Conservation (phyloP, 768 basidiomycete genomes). For the Phlebiopsis gigantea region DNA sequence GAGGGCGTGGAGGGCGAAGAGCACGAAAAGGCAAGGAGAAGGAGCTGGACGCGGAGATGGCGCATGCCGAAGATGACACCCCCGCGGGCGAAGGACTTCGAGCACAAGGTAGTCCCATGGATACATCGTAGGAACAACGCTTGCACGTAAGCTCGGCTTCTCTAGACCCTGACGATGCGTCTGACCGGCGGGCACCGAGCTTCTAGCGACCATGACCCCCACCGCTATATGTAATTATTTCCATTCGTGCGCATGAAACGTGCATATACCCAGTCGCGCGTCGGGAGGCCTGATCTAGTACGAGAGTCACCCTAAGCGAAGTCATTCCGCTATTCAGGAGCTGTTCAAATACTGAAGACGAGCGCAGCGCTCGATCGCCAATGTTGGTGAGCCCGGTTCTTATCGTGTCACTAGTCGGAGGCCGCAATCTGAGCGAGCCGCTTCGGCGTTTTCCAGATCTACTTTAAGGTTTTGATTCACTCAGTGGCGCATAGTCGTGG, state of each 20-base stretch:
- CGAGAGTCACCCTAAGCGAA: background rate
- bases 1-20: slow-evolving; percentile 4
- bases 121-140: background rate
- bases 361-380: too few species aligned
- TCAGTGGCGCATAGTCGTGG: background rate
- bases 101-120: background rate
- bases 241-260: background rate
- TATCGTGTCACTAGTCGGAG: too few species aligned
- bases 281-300: background rate
- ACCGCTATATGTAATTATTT: background rate
- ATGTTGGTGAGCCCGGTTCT: too few species aligned
- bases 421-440: background rate
- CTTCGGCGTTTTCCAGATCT: background rate
- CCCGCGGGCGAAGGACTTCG: background rate
- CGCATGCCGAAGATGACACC: too few species aligned
- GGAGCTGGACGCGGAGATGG: slow-evolving; percentile 4
- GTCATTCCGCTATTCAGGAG: background rate
- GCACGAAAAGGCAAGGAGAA: slow-evolving; percentile 11
- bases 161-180: background rate
- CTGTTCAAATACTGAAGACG: too few species aligned
- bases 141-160: background rate
- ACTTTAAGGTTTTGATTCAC: background rate
- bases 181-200: background rate
- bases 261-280: background rate
- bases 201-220: background rate